These are phyloP conservation scores for Linaria vulgaris DNA, from an alignment of 257 asterid species.

Conservation along the genomic window DNA sequence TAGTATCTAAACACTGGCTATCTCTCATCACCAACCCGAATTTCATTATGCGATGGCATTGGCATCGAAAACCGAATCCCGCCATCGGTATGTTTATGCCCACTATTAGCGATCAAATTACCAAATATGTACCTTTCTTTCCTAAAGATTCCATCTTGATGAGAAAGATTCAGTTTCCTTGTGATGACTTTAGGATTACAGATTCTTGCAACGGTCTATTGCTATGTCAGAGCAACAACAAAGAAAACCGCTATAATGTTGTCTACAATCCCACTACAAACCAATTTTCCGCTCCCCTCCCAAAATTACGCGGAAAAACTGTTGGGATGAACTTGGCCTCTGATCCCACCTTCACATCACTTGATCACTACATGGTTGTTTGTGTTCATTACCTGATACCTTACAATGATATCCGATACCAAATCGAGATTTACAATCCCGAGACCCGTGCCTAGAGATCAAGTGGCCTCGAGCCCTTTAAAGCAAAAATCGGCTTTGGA, in stretches of 20 bases:
- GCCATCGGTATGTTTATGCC: too few relatives aligned
- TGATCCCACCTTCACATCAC: constrained; percentile 31
- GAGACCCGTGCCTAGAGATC: constrained; percentile 31
- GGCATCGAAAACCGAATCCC: too few relatives aligned
- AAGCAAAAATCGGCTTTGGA: constrained; percentile 20
- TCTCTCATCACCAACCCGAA: too few relatives aligned
- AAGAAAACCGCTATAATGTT: constrained; percentile 12
- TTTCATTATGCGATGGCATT: too few relatives aligned
- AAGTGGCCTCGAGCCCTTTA: constrained; percentile 19
- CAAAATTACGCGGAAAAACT: not conserved
- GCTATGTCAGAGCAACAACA: constrained; percentile 12
- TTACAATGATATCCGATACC: constrained; percentile 7
- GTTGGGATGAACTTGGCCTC: constrained; percentile 28
- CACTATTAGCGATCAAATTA: too few relatives aligned
- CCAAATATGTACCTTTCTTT: too few relatives aligned
- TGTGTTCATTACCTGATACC: constrained; percentile 9
- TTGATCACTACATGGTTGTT: constrained; percentile 30
- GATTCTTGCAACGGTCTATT: constrained; percentile 44
- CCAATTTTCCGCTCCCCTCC: not conserved
- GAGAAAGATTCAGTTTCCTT: too few relatives aligned
- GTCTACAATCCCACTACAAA: constrained; percentile 24
- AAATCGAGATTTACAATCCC: constrained; percentile 35
- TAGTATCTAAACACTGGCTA: too few relatives aligned
- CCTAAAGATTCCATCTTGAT: too few relatives aligned
- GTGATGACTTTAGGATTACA: constrained; percentile 11